Conservation (phyloP, 345 rosid species). For the Viola odorata region DNA sequence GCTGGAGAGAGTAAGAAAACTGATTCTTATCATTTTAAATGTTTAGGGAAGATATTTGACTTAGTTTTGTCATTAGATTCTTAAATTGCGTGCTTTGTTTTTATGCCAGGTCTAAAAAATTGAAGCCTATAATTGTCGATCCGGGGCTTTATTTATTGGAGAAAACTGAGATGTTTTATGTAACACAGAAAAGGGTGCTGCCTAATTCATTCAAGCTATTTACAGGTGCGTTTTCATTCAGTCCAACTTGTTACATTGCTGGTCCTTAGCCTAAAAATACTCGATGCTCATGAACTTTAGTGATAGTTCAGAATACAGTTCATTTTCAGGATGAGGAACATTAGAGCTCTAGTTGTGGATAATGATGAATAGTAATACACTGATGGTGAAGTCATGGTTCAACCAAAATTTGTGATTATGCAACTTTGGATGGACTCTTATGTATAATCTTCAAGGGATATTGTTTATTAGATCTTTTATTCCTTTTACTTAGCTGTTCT, state of each 20-base stretch:
- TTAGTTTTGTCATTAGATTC: background rate
- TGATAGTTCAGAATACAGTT: no score
- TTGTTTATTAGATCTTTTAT: no score
- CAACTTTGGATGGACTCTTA: background rate
- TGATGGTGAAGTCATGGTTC: no score
- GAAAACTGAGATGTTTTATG: slow-evolving; percentile 65
- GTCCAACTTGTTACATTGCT: background rate
- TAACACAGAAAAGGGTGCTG: slow-evolving; percentile 69
- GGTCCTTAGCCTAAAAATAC: background rate
- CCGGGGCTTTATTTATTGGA: slow-evolving; percentile 86
- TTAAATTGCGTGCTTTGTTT: slow-evolving; percentile 7
- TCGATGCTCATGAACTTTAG: background rate
- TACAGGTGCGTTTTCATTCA: slow-evolving; percentile 45
- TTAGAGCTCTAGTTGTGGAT: no score
- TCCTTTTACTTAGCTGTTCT: background rate
- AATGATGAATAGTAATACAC: no score
- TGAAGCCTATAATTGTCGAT: slow-evolving; percentile 89
- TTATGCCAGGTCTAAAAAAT: slow-evolving; percentile 56
- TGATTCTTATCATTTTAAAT: background rate
- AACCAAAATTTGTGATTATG: no score
- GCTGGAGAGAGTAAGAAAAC: slow-evolving; percentile 83
- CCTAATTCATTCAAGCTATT: slow-evolving; percentile 76
- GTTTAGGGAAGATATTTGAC: background rate
- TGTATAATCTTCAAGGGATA: background rate
- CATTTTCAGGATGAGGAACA: no score